Evolutionary conservation across 176 grass and related monocot species (phyloP).

Genomic region (Secale cereale): DNA sequence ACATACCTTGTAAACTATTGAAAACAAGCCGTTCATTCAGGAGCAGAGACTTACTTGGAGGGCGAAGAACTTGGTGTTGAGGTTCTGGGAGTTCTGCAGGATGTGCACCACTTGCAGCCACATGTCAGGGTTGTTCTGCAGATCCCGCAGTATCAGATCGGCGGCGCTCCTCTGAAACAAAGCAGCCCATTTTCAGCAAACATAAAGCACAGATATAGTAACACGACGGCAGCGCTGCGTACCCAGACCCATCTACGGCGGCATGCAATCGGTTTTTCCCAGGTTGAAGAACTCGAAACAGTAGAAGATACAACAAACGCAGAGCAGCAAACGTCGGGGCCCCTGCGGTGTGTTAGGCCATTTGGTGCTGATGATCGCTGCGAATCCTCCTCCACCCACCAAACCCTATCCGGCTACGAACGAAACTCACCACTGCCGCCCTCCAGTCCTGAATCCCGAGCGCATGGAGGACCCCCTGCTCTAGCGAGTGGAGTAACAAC

Average conservation of each 20-base stretch:
- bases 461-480: not conserved
- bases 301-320: not conserved
- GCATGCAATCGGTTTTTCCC: not conserved
- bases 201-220: not conserved
- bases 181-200: no score
- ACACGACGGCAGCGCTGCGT: not conserved
- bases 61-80: slow-evolving; percentile 98
- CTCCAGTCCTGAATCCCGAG: not conserved
- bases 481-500: not conserved
- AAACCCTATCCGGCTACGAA: not conserved
- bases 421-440: not conserved
- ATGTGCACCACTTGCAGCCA: slow-evolving; percentile 99
- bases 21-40: not conserved
- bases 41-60: slow-evolving; percentile 69
- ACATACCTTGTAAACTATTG: not conserved
- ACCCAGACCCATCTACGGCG: no score
- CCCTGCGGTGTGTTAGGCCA: no score
- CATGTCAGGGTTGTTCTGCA: slow-evolving; percentile 94
- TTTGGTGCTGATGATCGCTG: not conserved
- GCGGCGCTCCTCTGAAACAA: slow-evolving; percentile 83
- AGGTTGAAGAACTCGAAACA: not conserved
- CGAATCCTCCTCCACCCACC: not conserved
- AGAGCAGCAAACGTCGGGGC: not conserved
- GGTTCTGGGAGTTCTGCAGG: slow-evolving; percentile 84
- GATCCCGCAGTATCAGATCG: slow-evolving; percentile 85